A percentile compares a stretch with the other conserved stretches of the same genome.
These are phyloP conservation scores for Linum lewisii DNA, from an alignment of 345 rosid species.

Conservation along the genomic window DNA sequence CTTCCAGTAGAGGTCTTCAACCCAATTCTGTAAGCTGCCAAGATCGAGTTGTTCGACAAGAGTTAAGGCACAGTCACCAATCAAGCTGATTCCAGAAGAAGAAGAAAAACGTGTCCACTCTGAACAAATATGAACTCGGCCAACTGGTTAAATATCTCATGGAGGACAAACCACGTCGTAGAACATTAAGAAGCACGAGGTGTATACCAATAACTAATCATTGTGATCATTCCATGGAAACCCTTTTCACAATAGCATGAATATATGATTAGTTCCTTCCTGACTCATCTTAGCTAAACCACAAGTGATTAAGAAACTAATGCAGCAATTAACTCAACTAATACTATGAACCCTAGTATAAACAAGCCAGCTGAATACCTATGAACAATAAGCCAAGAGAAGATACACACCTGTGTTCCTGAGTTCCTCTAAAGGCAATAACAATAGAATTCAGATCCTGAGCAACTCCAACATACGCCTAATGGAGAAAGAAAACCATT, in stretches of 20 bases:
- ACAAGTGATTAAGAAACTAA: background rate
- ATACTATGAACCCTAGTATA: background rate
- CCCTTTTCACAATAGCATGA: no score
- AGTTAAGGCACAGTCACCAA: background rate
- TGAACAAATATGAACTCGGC: background rate
- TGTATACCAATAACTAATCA: background rate
- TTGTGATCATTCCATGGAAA: no score
- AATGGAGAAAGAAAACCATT: background rate
- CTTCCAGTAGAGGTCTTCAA: slow-evolving; percentile 84
- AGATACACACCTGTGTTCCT: slow-evolving; percentile 44
- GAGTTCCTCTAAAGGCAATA: slow-evolving; percentile 72
- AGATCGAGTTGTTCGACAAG: slow-evolving; percentile 7
- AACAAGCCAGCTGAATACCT: no score
- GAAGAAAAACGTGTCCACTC: background rate
- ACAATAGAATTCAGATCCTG: slow-evolving; percentile 46
- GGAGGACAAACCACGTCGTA: background rate
- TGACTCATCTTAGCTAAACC: background rate
- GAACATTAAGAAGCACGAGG: background rate
- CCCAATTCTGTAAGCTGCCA: slow-evolving; percentile 87
- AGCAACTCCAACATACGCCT: slow-evolving; percentile 78
- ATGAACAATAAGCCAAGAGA: background rate
- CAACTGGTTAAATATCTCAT: no score
- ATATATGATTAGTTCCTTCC: background rate
- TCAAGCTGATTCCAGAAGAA: background rate
- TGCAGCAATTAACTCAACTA: background rate